These are phyloP conservation scores for Coprinopsis marcescibilis DNA, from an alignment of 768 basidiomycete species.

Conservation along the genomic window DNA sequence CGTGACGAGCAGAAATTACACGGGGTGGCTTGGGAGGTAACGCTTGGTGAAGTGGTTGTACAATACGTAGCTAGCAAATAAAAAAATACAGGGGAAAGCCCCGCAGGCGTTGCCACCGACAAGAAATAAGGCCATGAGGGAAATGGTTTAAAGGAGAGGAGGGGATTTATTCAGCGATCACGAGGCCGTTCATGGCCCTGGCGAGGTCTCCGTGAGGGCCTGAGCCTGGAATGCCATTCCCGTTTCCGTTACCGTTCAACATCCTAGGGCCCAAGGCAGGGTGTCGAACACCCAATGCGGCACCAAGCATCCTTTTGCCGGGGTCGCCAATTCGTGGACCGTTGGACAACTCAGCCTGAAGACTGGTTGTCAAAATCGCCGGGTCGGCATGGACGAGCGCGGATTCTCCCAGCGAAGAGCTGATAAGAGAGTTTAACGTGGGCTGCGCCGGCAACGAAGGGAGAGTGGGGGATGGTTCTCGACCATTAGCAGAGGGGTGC, in stretches of 20 bases:
- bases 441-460: slow-evolving; percentile 78
- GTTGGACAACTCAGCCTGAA: slow-evolving; percentile 33
- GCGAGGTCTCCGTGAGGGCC: slow-evolving; percentile 54
- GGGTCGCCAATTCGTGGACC: slow-evolving; percentile 86
- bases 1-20: slow-evolving; percentile 2
- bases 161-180: slow-evolving; percentile 55
- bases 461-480: slow-evolving; percentile 79
- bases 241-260: slow-evolving; percentile 32
- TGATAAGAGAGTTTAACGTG: slow-evolving; percentile 80
- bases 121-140: slow-evolving; percentile 1
- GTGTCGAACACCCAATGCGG: slow-evolving; percentile 78
- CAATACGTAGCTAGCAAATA: slow-evolving; percentile 4
- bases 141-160: slow-evolving; percentile 4
- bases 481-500: slow-evolving; percentile 39
- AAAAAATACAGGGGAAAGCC: slow-evolving; percentile 7
- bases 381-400: slow-evolving; percentile 50
- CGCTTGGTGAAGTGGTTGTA: not conserved
- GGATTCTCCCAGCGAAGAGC: slow-evolving; percentile 57
- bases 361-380: slow-evolving; percentile 57
- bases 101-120: not conserved
- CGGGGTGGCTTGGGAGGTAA: not conserved
- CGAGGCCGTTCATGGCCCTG: slow-evolving; percentile 69
- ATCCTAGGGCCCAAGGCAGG: slow-evolving; percentile 64
- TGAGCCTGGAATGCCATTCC: slow-evolving; percentile 29
- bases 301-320: slow-evolving; percentile 84